These are phyloP conservation scores for Mitragyna speciosa DNA, from an alignment of 257 asterid genomes.

Conservation along the genomic window DNA sequence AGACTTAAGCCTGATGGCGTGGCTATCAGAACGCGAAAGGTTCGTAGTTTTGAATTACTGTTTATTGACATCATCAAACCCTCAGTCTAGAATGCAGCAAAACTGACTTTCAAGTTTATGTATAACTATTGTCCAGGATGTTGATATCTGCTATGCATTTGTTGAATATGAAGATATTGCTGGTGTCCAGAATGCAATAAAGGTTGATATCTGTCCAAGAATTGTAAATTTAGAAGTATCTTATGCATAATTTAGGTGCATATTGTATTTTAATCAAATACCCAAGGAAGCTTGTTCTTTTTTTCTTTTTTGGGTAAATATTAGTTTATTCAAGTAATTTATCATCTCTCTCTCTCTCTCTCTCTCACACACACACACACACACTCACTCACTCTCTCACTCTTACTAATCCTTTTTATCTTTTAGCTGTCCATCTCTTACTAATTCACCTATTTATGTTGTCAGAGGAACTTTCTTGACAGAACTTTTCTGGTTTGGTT, in stretches of 20 bases:
- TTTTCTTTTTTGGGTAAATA: not conserved
- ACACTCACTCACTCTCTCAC: too few relatives aligned
- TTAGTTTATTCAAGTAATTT: not conserved
- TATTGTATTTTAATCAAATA: not conserved
- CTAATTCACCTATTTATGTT: not conserved
- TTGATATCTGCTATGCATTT: constrained; percentile 91
- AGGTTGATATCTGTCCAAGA: constrained; percentile 48
- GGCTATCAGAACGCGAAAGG: constrained; percentile 99
- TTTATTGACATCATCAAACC: not conserved
- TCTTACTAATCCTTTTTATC: not conserved
- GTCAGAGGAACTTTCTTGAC: not conserved
- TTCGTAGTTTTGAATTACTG: constrained; percentile 28
- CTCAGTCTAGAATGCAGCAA: not conserved
- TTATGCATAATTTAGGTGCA: not conserved
- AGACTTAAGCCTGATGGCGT: constrained; percentile 83
- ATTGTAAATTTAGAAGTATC: not conserved
- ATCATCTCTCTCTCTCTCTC: not conserved
- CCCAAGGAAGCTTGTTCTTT: not conserved
- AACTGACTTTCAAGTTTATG: constrained; percentile 1
- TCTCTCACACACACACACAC: not conserved
- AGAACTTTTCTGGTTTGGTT: not conserved
- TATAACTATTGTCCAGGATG: constrained; percentile 57
- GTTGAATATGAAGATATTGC: constrained; percentile 89
- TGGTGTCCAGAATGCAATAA: constrained; percentile 92
- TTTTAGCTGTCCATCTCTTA: not conserved